Conservation (phyloP, 2,329 filamentous ascomycete genomes). For the Emergomyces orientalis region DNA sequence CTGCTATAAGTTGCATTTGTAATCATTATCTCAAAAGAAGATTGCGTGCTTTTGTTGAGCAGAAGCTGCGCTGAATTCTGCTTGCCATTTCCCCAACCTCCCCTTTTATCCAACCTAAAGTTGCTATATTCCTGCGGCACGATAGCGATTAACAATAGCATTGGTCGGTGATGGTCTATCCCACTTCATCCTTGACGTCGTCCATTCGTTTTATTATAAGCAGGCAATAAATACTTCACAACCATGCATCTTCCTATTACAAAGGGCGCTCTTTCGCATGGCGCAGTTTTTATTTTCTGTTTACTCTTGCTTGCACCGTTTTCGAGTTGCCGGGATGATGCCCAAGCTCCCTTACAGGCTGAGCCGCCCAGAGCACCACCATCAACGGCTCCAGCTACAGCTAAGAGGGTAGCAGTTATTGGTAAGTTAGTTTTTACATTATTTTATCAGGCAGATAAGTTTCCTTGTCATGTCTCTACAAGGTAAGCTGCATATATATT, state of each 20-base stretch:
- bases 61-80: neutral
- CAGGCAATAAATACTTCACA: neutral
- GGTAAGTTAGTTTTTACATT: conserved; percentile 3
- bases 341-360: conserved; percentile 1
- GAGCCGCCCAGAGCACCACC: neutral
- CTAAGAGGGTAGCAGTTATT: conserved; percentile 5
- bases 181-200: neutral
- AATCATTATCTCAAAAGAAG: neutral
- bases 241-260: neutral
- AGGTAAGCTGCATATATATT: neutral
- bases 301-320: neutral
- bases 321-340: conserved; percentile 2
- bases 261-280: neutral
- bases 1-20: too few species aligned
- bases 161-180: neutral
- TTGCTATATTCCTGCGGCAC: neutral
- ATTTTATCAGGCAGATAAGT: neutral
- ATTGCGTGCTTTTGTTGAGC: neutral
- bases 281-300: neutral
- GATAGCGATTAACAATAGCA: too few species aligned
- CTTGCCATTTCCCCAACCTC: too few species aligned
- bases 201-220: conserved; percentile 3
- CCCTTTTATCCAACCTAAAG: too few species aligned
- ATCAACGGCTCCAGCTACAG: neutral
- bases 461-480: neutral